Evolutionary conservation across 2,329 filamentous ascomycete genomes (phyloP), one percentile per base, ranked within the genome.

Genomic region (Aspergillus niger): DNA sequence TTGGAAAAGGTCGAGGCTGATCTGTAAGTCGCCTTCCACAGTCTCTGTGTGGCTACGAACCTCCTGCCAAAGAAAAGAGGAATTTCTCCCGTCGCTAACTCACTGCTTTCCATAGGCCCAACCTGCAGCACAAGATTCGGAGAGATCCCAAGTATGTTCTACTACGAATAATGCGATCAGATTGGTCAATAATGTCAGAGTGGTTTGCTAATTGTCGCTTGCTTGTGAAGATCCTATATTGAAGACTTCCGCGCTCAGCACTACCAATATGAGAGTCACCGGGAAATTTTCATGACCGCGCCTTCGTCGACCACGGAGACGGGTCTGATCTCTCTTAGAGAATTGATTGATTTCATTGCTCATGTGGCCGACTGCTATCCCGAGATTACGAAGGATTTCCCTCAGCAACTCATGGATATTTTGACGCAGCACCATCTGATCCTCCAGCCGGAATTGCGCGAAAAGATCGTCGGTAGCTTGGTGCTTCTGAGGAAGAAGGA

Each of bases 1-100:
- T 87, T 97, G 77, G 93, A 97, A 80, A 97, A 97, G 84, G 88
- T 97, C 69, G 93, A 97, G 74, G 93, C 92, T 36, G 92, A 96
- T 78, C 82, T 96, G 85, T 90, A 76, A 64, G 86, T 67, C n/a
- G 15, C 26, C 20, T 49, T 51, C 52, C n/a, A 17, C n/a, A 20
- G 10, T 58, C 30, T 26, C 48, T 51, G 52, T 8, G 17, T 15
- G 44, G 36, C 32, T 22, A 20, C 13, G 32, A 3, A 15, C 3
- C 11, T 17, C 28, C 62, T 62, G 50, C 50, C 51, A 13, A 24
- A 52, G 47, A 30, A 13, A 30, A 13, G 52, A 58, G 63, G 55
- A 57, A 36, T 59, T 63, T 68, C 43, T 22, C 62, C 58, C 51
- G 62, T 55, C 65, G 64, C 67, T 73, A 65, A 73, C 69, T 57